Base-by-base conservation (phyloP, 2,329 filamentous ascomycete species). In the Colletotrichum caudatum region DNA sequence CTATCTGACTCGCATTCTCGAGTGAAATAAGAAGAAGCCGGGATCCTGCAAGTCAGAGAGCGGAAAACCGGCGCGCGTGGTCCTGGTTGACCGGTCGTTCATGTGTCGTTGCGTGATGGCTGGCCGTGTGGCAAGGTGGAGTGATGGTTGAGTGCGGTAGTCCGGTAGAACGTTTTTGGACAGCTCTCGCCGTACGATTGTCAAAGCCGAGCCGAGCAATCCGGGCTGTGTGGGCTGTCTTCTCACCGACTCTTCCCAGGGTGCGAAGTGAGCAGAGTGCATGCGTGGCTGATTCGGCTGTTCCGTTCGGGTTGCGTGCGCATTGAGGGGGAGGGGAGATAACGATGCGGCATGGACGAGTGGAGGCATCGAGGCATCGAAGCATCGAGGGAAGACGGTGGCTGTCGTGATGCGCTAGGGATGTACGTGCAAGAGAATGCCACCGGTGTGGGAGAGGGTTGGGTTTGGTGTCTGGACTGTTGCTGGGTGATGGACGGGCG, bases 211-310 rank as follows among this genome's bases (percentile, higher is more conserved):
- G 35, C 5, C 16, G 41, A 56, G 35, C 5, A 41, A 44, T 41
- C 7, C 33, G 3, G 33, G 23, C 26, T 18, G 35, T 48, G 46
- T 46, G 29, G 57, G 16, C 3, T 58, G 37, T 33, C 11, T 63
- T 37, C 64, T 71, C 68, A 71, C 68, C 68, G 68, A 71, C 64
- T 62, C 26, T 64, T 66, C 20, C 14, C 63, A 41, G 8, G 18
- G 50, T 44, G 33, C 35, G 23, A 35, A 35, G 2, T 11, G 41
- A 20, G 23, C 23, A 57, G 50, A 33, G 1, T 53, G 50, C 48
- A 35, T 50, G 33, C 1, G 20, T 46, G 57, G 23, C 58, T 35
- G 41, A 48, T 20, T 11, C 20, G 59, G 33, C 8, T 8, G 35
- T 23, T 57, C 54, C n/a, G 20, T 23, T 57, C 54, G 35, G n/a